Evolutionary conservation across 345 rosid genomes (phyloP).

Genomic region (Camelina laxa): DNA sequence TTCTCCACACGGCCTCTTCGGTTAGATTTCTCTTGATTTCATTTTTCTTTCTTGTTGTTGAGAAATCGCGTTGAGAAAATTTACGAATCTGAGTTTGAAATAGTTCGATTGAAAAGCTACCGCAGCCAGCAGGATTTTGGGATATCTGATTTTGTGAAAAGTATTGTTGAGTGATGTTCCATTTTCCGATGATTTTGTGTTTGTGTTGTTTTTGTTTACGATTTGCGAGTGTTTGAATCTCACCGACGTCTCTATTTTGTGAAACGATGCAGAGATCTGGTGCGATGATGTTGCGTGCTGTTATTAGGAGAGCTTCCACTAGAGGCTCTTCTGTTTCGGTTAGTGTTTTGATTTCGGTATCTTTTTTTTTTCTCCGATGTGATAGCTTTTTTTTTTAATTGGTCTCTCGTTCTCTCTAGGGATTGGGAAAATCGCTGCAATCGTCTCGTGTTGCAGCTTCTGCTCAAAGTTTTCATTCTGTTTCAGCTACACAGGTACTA

Average conservation of each 20-base stretch:
- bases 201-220: background rate
- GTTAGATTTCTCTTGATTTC: slow-evolving; percentile 19
- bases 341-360: slow-evolving; percentile 19
- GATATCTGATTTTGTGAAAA: slow-evolving; percentile 24
- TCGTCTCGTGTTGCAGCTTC: slow-evolving; percentile 49
- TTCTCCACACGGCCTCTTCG: slow-evolving; percentile 5
- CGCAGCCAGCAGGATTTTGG: background rate
- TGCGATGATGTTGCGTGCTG: slow-evolving; percentile 56
- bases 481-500: slow-evolving; percentile 54
- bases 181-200: background rate
- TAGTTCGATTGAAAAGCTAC: background rate
- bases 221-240: slow-evolving; percentile 30
- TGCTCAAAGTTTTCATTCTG: slow-evolving; percentile 49
- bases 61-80: background rate
- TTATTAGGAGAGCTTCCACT: slow-evolving; percentile 47
- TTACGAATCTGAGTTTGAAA: slow-evolving; percentile 37
- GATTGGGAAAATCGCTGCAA: slow-evolving; percentile 50
- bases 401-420: slow-evolving; percentile 38
- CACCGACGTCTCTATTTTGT: slow-evolving; percentile 19
- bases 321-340: slow-evolving; percentile 58
- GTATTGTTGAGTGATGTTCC: background rate
- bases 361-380: background rate
- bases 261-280: slow-evolving; percentile 29
- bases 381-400: background rate
- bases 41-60: background rate